phyloP scores from a whole-genome alignment of 805 yeast species.

The Lachancea quebecensis region DNA sequence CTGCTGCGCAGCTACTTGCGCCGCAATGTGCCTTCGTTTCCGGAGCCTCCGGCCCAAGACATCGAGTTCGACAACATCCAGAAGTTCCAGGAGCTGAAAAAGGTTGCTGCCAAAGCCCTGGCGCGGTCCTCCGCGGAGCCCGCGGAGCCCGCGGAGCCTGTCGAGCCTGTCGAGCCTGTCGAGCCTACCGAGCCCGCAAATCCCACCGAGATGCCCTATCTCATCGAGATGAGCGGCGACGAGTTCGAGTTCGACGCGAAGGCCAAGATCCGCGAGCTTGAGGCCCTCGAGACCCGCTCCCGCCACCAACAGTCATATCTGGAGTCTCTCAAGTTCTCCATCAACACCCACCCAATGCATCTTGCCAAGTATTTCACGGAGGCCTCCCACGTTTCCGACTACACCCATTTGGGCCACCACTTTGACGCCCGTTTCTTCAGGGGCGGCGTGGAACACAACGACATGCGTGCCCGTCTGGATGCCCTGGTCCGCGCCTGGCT shows the following conservation, averaged over 20 bases:
- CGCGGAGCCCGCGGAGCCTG: not conserved
- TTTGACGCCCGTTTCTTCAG: slow-evolving; percentile 57
- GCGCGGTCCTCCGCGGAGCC: not conserved
- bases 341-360: slow-evolving; percentile 25
- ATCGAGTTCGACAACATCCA: slow-evolving; percentile 4
- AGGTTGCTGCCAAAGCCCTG: not conserved
- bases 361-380: slow-evolving; percentile 36
- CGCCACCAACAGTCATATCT: slow-evolving; percentile 29
- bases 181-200: too few species aligned
- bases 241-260: slow-evolving; percentile 25
- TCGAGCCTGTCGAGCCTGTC: not conserved
- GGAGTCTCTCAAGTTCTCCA: slow-evolving; percentile 32
- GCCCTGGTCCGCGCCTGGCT: slow-evolving; percentile 48
- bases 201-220: slow-evolving; percentile 2
- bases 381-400: slow-evolving; percentile 20
- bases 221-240: slow-evolving; percentile 7
- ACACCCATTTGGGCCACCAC: slow-evolving; percentile 33
- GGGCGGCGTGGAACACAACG: slow-evolving; percentile 36
- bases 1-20: slow-evolving; percentile 6
- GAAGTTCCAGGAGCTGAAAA: slow-evolving; percentile 6
- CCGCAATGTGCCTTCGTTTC: slow-evolving; percentile 3
- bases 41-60: slow-evolving; percentile 1
- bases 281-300: slow-evolving; percentile 18
- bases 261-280: slow-evolving; percentile 21
- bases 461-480: slow-evolving; percentile 30